Conservation (phyloP, 768 basidiomycete species). For the Pleurotus platypus region DNA sequence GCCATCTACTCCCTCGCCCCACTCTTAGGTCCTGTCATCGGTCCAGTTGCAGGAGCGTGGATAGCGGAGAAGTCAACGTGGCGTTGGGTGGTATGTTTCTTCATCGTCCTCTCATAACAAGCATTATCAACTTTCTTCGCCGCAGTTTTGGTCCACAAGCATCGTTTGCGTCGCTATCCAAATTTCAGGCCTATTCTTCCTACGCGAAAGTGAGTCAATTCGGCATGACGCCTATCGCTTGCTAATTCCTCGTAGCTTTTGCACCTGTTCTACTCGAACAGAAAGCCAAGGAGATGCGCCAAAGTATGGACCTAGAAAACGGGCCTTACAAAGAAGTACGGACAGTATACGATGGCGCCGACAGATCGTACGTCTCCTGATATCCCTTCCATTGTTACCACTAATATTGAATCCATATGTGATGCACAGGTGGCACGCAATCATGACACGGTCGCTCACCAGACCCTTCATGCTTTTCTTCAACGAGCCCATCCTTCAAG, state of each 20-base stretch:
- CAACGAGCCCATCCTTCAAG: slow-evolving; percentile 62
- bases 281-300: slow-evolving; percentile 48
- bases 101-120: not conserved
- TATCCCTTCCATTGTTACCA: not conserved
- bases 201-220: slow-evolving; percentile 55
- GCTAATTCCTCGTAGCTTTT: slow-evolving; percentile 33
- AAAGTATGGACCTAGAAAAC: slow-evolving; percentile 46
- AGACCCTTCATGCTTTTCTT: slow-evolving; percentile 68
- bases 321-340: slow-evolving; percentile 30
- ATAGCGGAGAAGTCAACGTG: slow-evolving; percentile 61
- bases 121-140: not conserved
- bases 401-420: not conserved
- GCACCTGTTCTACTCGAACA: slow-evolving; percentile 41
- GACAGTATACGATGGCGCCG: slow-evolving; percentile 42
- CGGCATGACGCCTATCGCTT: not conserved
- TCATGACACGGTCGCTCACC: slow-evolving; percentile 50
- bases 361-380: slow-evolving; percentile 36
- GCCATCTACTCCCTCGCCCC: slow-evolving; percentile 65
- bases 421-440: slow-evolving; percentile 39
- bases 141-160: slow-evolving; percentile 63
- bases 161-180: slow-evolving; percentile 56
- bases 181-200: slow-evolving; percentile 46
- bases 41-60: slow-evolving; percentile 62
- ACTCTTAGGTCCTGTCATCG: slow-evolving; percentile 60
- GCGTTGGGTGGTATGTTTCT: slow-evolving; percentile 61